Conservation (phyloP, 106 monocot species). For the Dioscorea zingiberensis region DNA sequence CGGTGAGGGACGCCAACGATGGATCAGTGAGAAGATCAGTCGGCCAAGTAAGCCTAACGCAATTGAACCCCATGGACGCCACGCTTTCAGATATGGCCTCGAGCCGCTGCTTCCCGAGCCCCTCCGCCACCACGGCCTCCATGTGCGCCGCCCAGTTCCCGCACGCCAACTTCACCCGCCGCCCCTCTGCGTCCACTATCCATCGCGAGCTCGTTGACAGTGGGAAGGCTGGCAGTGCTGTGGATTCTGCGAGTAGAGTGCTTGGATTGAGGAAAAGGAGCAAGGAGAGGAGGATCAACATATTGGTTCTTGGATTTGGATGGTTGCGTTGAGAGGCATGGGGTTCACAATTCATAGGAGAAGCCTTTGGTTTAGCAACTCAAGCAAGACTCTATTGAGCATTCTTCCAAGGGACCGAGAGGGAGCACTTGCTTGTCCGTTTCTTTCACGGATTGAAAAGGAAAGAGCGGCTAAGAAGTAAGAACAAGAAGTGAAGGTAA, state of each 20-base stretch:
- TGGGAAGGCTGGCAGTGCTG: neutral
- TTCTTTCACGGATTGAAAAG: no score
- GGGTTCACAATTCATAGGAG: no score
- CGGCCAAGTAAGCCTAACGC: conserved; percentile 45
- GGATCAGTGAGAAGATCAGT: conserved; percentile 21
- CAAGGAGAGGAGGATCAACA: neutral
- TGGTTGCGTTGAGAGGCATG: no score
- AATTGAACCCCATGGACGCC: conserved; percentile 48
- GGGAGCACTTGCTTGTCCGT: no score
- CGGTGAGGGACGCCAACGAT: conserved; percentile 12
- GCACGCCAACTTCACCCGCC: conserved; percentile 41
- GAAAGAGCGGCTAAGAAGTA: no score
- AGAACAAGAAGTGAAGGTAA: no score
- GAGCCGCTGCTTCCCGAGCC: conserved; percentile 24
- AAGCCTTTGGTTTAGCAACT: no score
- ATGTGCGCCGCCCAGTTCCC: conserved; percentile 41
- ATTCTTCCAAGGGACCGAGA: no score
- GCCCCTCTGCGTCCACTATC: conserved; percentile 22
- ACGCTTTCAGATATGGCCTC: conserved; percentile 13
- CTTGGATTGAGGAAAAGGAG: conserved; percentile 1
- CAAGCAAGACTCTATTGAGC: no score
- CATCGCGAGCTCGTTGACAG: conserved; percentile 26
- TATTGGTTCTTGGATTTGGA: neutral
- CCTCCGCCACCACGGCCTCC: conserved; percentile 30
- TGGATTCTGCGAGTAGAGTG: neutral